These are phyloP conservation scores for Fusarium sp. DNA, from an alignment of 2,329 filamentous ascomycete species.

Conservation along the genomic window DNA sequence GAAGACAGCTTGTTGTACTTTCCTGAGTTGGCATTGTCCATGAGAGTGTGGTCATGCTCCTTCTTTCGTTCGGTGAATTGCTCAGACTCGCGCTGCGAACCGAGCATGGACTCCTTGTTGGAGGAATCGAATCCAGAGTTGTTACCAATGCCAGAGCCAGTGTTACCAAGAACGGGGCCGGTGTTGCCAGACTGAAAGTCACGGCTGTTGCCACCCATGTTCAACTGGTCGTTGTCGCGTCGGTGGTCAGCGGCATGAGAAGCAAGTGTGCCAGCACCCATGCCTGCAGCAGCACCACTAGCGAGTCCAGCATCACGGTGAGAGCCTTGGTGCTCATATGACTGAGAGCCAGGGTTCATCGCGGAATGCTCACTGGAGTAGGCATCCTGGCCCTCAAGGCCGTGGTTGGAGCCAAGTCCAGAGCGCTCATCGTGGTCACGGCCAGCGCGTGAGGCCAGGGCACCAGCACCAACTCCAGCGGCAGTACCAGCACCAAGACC, in stretches of 20 bases:
- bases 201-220: background rate
- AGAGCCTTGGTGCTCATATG: background rate
- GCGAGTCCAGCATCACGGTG: background rate
- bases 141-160: background rate
- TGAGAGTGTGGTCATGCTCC: background rate
- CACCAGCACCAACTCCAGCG: constrained; percentile 25
- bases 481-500: constrained; percentile 13
- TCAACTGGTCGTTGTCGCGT: background rate
- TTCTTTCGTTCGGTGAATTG: background rate
- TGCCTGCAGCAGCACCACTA: constrained; percentile 17
- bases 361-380: background rate
- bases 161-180: background rate
- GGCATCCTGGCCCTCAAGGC: background rate
- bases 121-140: background rate
- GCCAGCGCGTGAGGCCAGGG: constrained; percentile 11
- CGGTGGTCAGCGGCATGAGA: constrained; percentile 1
- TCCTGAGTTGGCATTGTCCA: constrained; percentile 33
- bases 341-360: background rate
- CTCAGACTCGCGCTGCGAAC: background rate
- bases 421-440: no score
- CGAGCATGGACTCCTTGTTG: background rate
- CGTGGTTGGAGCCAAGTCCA: constrained; percentile 2
- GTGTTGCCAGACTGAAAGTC: background rate
- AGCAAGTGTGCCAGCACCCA: constrained; percentile 24
- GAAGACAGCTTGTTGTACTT: constrained; percentile 41